Base-by-base conservation (phyloP, 495 filamentous ascomycete species). In the Hyaloscypha variabilis region DNA sequence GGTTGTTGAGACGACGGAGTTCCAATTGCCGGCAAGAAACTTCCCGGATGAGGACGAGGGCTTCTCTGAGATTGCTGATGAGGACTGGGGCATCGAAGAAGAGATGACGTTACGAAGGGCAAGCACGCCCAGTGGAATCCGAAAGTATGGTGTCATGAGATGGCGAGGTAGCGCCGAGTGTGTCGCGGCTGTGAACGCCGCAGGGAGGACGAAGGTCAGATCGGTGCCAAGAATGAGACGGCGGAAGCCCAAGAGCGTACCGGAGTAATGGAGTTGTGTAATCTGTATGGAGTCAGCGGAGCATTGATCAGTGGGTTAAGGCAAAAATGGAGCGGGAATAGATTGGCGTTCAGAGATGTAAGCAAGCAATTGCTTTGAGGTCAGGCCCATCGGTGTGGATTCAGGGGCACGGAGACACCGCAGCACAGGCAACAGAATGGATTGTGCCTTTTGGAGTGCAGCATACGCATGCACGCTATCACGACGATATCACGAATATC, bases 171-270 rank as follows among this genome's bases (percentile, higher is more conserved):
- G 64, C 29, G 65, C 58, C 23, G 61, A 65, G 8, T 36, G 36
- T 17, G 54, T 62, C 2, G 28, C 21, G 25, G 24, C 21, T 19
- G 46, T 53, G n/a, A 63, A 63, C 28, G 19, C 31, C 21, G 29
- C 36, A 24, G 62, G 53, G 28, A 58, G 58, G 59, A 28, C 57
- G 51, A 69, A 69, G 14, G 61, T 72, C 5, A 54, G 67, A 3
- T 62, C 14, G 23, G 36, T 67, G 39, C 69, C 69, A 17, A 39
- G 69, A 51, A 72, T 72, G 69, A 57, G 69, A 51, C 66, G 57
- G 39, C 29, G 68, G 36, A 60, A 60, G 39, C 39, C 30, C 8
- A 49, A 53, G 50, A 30, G 34, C 19, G 57, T 24, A 42, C 21
- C 29, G n/a, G 31, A 59, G 34, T 59, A 59, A 59, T 21, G 30